Evolutionary conservation across 805 yeast species (phyloP), one percentile per base, ranked within the genome.

Genomic region (Saturnispora saitoi): DNA sequence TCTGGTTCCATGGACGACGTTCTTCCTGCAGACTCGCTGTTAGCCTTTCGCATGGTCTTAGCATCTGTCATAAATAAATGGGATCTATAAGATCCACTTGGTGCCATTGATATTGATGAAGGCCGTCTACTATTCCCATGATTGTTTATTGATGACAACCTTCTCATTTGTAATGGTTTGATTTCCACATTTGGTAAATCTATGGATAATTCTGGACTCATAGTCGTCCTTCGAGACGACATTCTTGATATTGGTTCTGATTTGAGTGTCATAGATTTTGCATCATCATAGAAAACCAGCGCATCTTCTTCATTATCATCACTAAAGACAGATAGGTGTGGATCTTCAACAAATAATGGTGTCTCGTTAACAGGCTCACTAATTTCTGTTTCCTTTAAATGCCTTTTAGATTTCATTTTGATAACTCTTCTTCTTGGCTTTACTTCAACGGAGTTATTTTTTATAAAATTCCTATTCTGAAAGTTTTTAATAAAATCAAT

Each of bases 151-250:
- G 41, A 37, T 12, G 41, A 22, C 10, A 24, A 24, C 12, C 29
- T 37, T 20, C 41, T 37, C 41, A 37, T 37, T 22, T 37, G 26
- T 14, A 37, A 37, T 2, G 41, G 41, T 37, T 37, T 37, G 8
- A 37, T 22, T 24, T 37, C 41, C 4, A 37, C 41, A 12, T 37
- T 37, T 22, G 41, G 41, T 17, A 37, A 37, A 34, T 17, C 38
- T 6, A 34, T 15, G 17, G 20, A 17, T 10, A 34, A 20, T 64
- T 53, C 19, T 17, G 38, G 38, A 17, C 38, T 34, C 38, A 34
- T 17, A 9, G 38, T 34, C 20, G 38, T 34, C 22, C 38, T 34
- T 17, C 38, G 17, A 10, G 38, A 34, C 17, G 38, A 34, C 19
- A 34, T 34, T 17, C 38, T 34, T 6, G 38, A 34, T 22, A 34